These are phyloP conservation scores for Lachancea sp. DNA, from an alignment of 805 yeast genomes.

Conservation along the genomic window DNA sequence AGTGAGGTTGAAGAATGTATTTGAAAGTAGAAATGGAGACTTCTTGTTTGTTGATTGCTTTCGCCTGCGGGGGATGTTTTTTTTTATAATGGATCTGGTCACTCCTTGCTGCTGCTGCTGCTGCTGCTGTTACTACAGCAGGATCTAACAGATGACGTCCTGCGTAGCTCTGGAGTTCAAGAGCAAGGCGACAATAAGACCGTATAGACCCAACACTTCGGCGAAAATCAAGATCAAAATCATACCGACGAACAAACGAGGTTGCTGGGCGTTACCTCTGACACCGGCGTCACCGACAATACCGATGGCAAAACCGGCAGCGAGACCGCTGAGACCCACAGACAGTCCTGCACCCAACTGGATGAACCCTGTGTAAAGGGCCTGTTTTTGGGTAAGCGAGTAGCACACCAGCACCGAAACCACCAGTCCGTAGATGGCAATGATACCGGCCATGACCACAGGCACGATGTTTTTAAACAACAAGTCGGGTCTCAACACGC, in stretches of 20 bases:
- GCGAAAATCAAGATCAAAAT: conserved; percentile 97
- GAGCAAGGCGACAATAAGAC: conserved; percentile 94
- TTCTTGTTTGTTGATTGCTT: too few relatives aligned
- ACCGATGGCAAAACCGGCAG: conserved; percentile 99
- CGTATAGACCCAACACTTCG: conserved; percentile 97
- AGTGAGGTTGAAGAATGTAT: too few relatives aligned
- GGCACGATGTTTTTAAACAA: conserved; percentile 91
- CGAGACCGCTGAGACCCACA: conserved; percentile 94
- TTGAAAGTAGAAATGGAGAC: too few relatives aligned
- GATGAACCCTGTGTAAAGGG: conserved; percentile 93
- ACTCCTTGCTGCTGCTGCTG: too few relatives aligned
- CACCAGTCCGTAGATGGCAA: conserved; percentile 96
- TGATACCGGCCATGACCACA: conserved; percentile 99
- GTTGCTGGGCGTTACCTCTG: conserved; percentile 97
- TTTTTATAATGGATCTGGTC: too few relatives aligned
- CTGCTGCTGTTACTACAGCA: too few relatives aligned
- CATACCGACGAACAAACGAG: conserved; percentile 97
- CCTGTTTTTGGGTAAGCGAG: conserved; percentile 81
- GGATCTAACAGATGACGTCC: conserved; percentile 60
- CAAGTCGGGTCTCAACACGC: conserved; percentile 95
- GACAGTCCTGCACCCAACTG: conserved; percentile 98
- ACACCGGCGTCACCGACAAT: conserved; percentile 99
- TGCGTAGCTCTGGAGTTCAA: conserved; percentile 96
- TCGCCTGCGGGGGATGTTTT: too few relatives aligned
- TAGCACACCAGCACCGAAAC: conserved; percentile 92